phyloP scores from a whole-genome alignment of 495 filamentous ascomycete genomes.

The Margaritispora aquatica region DNA sequence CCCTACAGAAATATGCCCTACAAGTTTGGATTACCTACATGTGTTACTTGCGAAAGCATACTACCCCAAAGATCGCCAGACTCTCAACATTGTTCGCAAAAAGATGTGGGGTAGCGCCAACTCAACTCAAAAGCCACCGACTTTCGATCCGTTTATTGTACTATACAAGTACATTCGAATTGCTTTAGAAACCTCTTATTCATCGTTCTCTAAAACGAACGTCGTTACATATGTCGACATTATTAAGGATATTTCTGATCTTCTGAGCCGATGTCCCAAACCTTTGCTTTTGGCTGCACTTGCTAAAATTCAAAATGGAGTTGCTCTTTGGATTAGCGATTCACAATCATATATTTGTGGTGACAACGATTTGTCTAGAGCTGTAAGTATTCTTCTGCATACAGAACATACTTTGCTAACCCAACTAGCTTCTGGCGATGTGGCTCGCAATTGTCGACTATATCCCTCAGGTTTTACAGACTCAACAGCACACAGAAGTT shows the following conservation, averaged over 20 bases:
- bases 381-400: conserved; percentile 9
- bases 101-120: conserved; percentile 52
- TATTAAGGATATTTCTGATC: conserved; percentile 2
- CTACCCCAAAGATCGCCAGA: conserved; percentile 44
- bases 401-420: neutral
- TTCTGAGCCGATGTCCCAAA: conserved; percentile 17
- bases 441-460: conserved; percentile 39
- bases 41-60: conserved; percentile 9
- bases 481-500: conserved; percentile 26
- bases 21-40: conserved; percentile 8
- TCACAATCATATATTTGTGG: conserved; percentile 7
- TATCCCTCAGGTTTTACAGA: neutral
- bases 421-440: conserved; percentile 25
- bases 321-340: conserved; percentile 58
- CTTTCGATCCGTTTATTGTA: conserved; percentile 54
- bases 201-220: conserved; percentile 20
- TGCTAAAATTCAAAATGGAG: conserved; percentile 47
- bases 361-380: conserved; percentile 11
- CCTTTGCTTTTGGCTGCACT: neutral
- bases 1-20: neutral
- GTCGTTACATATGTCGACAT: conserved; percentile 23
- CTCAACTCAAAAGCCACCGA: conserved; percentile 33
- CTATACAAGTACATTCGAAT: conserved; percentile 49
- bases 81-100: conserved; percentile 49
- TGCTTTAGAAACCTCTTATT: conserved; percentile 40